These are phyloP conservation scores for Fraxinus americana DNA, from an alignment of 257 asterid genomes.

Conservation along the genomic window DNA sequence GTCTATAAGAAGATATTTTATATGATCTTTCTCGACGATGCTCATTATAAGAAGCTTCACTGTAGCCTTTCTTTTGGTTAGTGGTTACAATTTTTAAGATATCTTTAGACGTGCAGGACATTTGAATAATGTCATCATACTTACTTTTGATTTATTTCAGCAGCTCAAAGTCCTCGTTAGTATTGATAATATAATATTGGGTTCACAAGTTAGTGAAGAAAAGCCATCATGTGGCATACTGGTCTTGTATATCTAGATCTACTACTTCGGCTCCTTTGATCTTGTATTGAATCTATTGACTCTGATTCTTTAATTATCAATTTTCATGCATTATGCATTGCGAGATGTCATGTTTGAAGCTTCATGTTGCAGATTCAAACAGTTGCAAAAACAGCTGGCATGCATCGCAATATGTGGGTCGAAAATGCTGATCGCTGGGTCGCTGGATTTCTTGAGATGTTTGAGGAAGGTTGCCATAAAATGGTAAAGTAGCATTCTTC, in stretches of 20 bases:
- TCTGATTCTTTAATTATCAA: background rate
- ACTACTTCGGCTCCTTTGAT: too few species aligned
- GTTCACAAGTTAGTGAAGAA: background rate
- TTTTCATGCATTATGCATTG: background rate
- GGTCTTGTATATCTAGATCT: background rate
- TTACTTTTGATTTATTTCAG: background rate
- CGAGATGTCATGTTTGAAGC: background rate
- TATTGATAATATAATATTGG: background rate
- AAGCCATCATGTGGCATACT: background rate
- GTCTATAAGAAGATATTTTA: background rate
- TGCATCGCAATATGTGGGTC: constrained; percentile 53
- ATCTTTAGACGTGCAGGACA: too few species aligned
- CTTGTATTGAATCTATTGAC: too few species aligned
- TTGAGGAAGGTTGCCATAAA: constrained; percentile 44
- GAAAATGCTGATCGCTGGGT: constrained; percentile 64
- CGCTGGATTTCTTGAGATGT: constrained; percentile 68
- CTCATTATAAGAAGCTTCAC: too few species aligned
- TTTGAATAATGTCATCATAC: background rate
- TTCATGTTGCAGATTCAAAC: constrained; percentile 50
- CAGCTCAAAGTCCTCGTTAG: background rate
- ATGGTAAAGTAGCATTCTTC: background rate
- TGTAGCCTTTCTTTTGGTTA: too few species aligned
- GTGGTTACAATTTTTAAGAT: too few species aligned
- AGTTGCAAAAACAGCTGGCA: constrained; percentile 43
- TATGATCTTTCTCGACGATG: too few species aligned